Evolutionary conservation across 352 stramenopile genomes (phyloP), one percentile per base, ranked within the genome.

Genomic region (Phytophthora pseudosyringae): DNA sequence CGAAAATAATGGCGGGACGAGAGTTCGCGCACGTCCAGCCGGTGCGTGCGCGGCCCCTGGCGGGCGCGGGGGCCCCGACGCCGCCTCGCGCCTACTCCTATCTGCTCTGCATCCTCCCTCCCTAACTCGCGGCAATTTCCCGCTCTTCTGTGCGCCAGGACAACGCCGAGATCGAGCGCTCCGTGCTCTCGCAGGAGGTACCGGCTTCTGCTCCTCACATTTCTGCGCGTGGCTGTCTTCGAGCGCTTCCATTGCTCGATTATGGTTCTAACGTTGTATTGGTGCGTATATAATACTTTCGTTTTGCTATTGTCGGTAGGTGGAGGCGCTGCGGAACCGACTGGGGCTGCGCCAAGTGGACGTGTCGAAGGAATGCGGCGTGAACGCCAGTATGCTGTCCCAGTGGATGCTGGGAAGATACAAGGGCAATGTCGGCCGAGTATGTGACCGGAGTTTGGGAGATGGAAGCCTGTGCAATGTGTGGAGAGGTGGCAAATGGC

Each of bases 351-450:
- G 86, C 4, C 86, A 94, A 72, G 80, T 94, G 25, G 86, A 94
- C 45, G 86, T 94, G 48, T 92, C 83, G 29, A 94, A 94, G 68
- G 86, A 94, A 63, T 94, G 86, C 33, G 86, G 86, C 41, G 86
- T 94, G 49, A 94, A 94, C 57, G 86, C 86, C 35, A 91, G 80
- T 61, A 94, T 94, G 86, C 76, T 94, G 41, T 94, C 86, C 38
- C 86, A 94, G 68, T 94, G 86, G 86, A 94, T 94, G 86, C 73
- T 94, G 41, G 86, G 86, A 8, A 73, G 86, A 26, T 94, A 94
- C 80, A 94, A 94, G 50, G 86, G 86, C 59, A 94, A 94, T 49
- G 80, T 94, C 45, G 83, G 78, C 0, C 75, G 86, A 56, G 83
- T 93, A 79, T 29, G 83, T 72, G 51, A 10, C 15, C 9, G 1